Percentiles rank a stretch among this genome's conserved stretches.
These are phyloP conservation scores for Davidsoniella eucalypti DNA, from an alignment of 2,329 filamentous ascomycete genomes.

Conservation along the genomic window DNA sequence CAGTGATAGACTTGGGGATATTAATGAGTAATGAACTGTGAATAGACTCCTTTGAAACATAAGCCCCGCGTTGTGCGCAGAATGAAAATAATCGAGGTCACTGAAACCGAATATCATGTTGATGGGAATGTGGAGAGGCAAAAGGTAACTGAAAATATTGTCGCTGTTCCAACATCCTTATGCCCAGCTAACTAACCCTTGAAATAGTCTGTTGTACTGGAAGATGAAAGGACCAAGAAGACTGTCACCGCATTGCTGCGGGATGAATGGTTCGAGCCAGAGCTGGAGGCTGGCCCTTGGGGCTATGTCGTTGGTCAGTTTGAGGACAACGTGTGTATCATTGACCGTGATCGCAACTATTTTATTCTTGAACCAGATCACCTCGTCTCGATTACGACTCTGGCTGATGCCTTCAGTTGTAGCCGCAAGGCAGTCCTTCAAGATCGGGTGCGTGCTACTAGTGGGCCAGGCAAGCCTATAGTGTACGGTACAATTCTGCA, in stretches of 20 bases:
- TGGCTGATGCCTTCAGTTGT: slow-evolving; percentile 92
- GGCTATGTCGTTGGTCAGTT: slow-evolving; percentile 79
- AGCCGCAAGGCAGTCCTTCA: slow-evolving; percentile 82
- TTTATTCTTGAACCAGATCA: slow-evolving; percentile 90
- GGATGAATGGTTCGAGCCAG: slow-evolving; percentile 73
- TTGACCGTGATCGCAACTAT: slow-evolving; percentile 71
- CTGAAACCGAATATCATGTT: slow-evolving; percentile 3
- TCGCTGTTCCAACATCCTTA: neutral
- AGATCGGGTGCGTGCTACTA: slow-evolving; percentile 83
- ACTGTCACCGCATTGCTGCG: slow-evolving; percentile 58
- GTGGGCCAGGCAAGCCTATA: slow-evolving; percentile 60
- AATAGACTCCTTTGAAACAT: slow-evolving; percentile 7
- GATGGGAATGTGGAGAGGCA: neutral
- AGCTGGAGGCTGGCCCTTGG: slow-evolving; percentile 56
- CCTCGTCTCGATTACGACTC: slow-evolving; percentile 82
- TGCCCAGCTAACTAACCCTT: slow-evolving; percentile 13
- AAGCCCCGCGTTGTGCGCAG: slow-evolving; percentile 9
- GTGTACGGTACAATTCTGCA: slow-evolving; percentile 90
- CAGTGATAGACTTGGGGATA: neutral
- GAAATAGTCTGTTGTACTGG: slow-evolving; percentile 60
- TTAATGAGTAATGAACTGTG: slow-evolving; percentile 12
- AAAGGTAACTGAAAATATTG: slow-evolving; percentile 8
- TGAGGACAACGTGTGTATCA: slow-evolving; percentile 54
- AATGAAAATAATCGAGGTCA: slow-evolving; percentile 10
- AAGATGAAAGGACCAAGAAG: slow-evolving; percentile 54